phyloP scores from a whole-genome alignment of 495 filamentous ascomycete species.

The Xylaria nigripes region DNA sequence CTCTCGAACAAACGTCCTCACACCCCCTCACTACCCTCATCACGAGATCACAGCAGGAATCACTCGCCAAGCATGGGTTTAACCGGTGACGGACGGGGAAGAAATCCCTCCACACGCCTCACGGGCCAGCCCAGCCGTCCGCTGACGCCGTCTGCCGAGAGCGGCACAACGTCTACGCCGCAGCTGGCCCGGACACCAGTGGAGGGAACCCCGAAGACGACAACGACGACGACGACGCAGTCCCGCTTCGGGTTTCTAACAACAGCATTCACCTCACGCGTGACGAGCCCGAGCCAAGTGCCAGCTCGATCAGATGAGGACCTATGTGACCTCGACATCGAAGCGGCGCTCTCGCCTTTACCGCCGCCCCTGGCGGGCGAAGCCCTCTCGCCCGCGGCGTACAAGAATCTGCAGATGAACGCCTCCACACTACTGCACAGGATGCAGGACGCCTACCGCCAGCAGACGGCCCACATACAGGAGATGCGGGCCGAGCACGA shows the following conservation, averaged over 20 bases:
- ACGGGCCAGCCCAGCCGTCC: slow-evolving; percentile 30
- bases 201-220: slow-evolving; percentile 29
- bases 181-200: slow-evolving; percentile 10
- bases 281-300: slow-evolving; percentile 26
- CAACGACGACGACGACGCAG: slow-evolving; percentile 30
- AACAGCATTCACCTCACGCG: slow-evolving; percentile 33
- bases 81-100: slow-evolving; percentile 33
- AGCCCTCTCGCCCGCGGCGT: slow-evolving; percentile 54
- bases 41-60: slow-evolving; percentile 19
- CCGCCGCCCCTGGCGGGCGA: slow-evolving; percentile 27
- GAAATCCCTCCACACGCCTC: slow-evolving; percentile 20
- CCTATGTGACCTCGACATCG: slow-evolving; percentile 56
- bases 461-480: slow-evolving; percentile 50
- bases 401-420: slow-evolving; percentile 60
- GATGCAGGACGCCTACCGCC: slow-evolving; percentile 65
- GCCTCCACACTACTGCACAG: slow-evolving; percentile 55
- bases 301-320: slow-evolving; percentile 42
- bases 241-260: slow-evolving; percentile 34
- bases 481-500: slow-evolving; percentile 55
- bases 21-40: slow-evolving; percentile 27
- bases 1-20: slow-evolving; percentile 27
- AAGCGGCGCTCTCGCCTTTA: slow-evolving; percentile 50
- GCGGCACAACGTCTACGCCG: slow-evolving; percentile 28
- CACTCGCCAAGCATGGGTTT: slow-evolving; percentile 35
- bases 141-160: slow-evolving; percentile 14